phyloP scores from a whole-genome alignment of 257 asterid genomes.

The Prunella vulgaris region DNA sequence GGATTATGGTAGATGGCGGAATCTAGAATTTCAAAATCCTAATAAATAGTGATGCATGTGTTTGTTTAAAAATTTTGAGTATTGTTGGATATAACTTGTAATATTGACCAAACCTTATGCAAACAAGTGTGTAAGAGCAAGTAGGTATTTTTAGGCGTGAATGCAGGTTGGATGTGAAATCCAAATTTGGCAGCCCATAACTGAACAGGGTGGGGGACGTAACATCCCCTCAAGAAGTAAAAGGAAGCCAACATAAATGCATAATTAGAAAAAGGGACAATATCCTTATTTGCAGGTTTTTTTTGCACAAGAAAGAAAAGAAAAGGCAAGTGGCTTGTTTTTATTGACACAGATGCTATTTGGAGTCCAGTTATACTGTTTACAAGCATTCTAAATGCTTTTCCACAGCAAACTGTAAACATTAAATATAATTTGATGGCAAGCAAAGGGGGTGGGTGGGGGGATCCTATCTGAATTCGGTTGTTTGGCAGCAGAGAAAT shows the following conservation, averaged over 20 bases:
- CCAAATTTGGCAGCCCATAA: too few species aligned
- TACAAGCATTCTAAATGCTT: neutral
- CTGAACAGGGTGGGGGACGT: too few species aligned
- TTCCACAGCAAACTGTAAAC: neutral
- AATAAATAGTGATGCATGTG: too few species aligned
- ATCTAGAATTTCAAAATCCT: too few species aligned
- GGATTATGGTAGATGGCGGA: too few species aligned
- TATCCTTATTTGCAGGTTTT: neutral
- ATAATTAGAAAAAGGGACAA: neutral
- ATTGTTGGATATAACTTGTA: too few species aligned
- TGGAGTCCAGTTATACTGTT: neutral
- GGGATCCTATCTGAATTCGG: neutral
- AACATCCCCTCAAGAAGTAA: too few species aligned
- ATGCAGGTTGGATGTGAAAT: too few species aligned
- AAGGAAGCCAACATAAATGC: neutral
- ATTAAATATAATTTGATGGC: neutral
- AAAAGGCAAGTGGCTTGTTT: neutral
- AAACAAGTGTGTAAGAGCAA: too few species aligned
- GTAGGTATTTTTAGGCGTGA: too few species aligned
- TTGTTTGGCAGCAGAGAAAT: constrained; percentile 6
- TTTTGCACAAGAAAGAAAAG: neutral
- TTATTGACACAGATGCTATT: neutral
- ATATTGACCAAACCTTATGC: too few species aligned
- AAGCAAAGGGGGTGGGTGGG: neutral
- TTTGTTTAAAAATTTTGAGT: too few species aligned